phyloP scores from a whole-genome alignment of 257 asterid species.

The Paraleonurus japonicus region DNA sequence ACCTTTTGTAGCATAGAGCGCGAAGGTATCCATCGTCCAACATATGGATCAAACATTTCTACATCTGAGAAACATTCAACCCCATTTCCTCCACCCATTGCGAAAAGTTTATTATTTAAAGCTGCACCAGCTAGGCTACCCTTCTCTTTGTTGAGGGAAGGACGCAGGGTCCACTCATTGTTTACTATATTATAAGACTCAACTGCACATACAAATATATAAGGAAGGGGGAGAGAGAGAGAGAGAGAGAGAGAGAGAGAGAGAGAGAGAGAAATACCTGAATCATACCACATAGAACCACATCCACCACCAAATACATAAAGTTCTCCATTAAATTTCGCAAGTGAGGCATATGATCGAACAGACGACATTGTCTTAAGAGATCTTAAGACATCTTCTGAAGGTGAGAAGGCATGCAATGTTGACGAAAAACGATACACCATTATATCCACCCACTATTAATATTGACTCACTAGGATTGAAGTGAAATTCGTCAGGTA shows the following conservation, averaged over 20 bases:
- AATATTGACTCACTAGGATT: slow-evolving; percentile 50
- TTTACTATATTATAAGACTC: slow-evolving; percentile 64
- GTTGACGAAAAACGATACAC: slow-evolving; percentile 63
- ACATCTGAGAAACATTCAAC: slow-evolving; percentile 58
- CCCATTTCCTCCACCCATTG: slow-evolving; percentile 87
- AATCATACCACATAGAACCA: slow-evolving; percentile 53
- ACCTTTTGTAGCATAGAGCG: slow-evolving; percentile 88
- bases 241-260: slow-evolving; percentile 5
- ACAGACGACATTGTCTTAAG: slow-evolving; percentile 61
- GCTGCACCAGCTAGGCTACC: slow-evolving; percentile 79
- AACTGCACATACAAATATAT: slow-evolving; percentile 48
- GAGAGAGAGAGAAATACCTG: slow-evolving; percentile 48
- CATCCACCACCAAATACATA: slow-evolving; percentile 84
- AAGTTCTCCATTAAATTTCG: slow-evolving; percentile 54
- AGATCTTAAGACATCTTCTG: slow-evolving; percentile 52
- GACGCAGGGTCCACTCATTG: slow-evolving; percentile 59
- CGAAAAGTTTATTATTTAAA: slow-evolving; percentile 63
- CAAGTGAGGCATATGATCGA: slow-evolving; percentile 66
- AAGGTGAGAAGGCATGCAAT: slow-evolving; percentile 64
- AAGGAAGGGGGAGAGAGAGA: background rate
- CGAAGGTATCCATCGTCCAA: slow-evolving; percentile 75
- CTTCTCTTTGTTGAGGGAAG: slow-evolving; percentile 54
- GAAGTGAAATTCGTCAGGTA: slow-evolving; percentile 38
- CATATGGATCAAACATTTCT: slow-evolving; percentile 70
- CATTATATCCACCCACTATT: slow-evolving; percentile 82